A percentile compares a stretch with the other conserved stretches of the same genome.
Conservation (phyloP, 441 rosid species). For the Aleurites moluccanus region DNA sequence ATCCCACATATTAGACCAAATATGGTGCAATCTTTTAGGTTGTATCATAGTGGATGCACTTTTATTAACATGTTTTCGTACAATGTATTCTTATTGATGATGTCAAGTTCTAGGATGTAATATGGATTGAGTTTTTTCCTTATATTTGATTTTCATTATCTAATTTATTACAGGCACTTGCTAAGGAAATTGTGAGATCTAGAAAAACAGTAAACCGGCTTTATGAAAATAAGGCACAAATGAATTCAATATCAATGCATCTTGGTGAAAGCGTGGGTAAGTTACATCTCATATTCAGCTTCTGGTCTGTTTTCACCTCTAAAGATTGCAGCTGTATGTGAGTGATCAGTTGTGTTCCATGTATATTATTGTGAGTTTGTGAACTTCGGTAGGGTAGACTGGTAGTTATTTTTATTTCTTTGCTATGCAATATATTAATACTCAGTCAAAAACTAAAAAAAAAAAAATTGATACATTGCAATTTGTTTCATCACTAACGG, state of each 20-base stretch:
- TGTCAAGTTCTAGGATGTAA: background rate
- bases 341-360: background rate
- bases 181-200: conserved; percentile 76
- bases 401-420: background rate
- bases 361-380: background rate
- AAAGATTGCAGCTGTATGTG: background rate
- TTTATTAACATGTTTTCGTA: background rate
- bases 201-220: conserved; percentile 81
- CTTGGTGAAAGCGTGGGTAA: conserved; percentile 97
- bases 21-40: background rate
- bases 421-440: background rate
- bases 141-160: background rate
- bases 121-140: background rate
- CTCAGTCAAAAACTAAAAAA: background rate
- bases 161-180: conserved; percentile 63
- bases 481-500: background rate
- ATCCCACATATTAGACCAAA: background rate
- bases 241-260: conserved; percentile 96
- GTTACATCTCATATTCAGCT: conserved; percentile 26
- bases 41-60: background rate
- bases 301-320: conserved; percentile 4
- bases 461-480: background rate
- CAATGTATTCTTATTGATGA: no score
- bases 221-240: conserved; percentile 84
- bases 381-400: background rate